These are phyloP conservation scores for Tulasnella sp. DNA, from an alignment of 768 basidiomycete genomes.

Conservation along the genomic window DNA sequence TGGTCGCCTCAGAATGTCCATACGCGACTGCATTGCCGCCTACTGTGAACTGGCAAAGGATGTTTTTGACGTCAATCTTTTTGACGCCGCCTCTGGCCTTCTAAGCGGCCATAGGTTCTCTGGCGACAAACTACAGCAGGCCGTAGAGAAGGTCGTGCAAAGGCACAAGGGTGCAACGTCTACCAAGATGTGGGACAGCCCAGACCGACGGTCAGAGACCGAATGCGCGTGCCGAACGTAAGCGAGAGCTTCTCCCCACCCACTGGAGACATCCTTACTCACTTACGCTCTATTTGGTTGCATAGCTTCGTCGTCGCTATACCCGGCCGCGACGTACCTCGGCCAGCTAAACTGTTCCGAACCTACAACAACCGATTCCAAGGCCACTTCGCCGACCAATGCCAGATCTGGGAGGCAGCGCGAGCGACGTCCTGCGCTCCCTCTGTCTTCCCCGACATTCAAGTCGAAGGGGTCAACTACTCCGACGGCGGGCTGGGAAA, in stretches of 20 bases:
- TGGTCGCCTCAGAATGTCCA: constrained; percentile 10
- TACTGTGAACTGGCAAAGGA: background rate
- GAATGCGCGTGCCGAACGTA: constrained; percentile 28
- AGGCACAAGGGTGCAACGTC: too few relatives aligned
- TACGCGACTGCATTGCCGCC: background rate
- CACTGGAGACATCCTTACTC: too few relatives aligned
- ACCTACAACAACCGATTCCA: constrained; percentile 32
- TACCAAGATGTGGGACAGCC: background rate
- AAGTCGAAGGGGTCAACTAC: background rate
- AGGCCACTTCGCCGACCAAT: background rate
- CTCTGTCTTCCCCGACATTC: constrained; percentile 3
- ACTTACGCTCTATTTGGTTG: background rate
- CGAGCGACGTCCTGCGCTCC: constrained; percentile 12
- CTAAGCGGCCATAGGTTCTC: constrained; percentile 10
- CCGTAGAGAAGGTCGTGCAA: background rate
- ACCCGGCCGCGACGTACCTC: constrained; percentile 22
- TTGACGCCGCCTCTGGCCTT: background rate
- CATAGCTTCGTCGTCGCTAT: constrained; percentile 38
- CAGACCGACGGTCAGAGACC: constrained; percentile 7
- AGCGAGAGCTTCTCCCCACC: background rate
- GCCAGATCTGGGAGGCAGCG: background rate
- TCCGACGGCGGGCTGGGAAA: background rate
- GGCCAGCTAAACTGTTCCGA: constrained; percentile 34
- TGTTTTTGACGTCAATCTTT: constrained; percentile 36
- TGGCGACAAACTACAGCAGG: background rate